Evolutionary conservation across 345 rosid genomes (phyloP).

Genomic region (Angophora floribunda): DNA sequence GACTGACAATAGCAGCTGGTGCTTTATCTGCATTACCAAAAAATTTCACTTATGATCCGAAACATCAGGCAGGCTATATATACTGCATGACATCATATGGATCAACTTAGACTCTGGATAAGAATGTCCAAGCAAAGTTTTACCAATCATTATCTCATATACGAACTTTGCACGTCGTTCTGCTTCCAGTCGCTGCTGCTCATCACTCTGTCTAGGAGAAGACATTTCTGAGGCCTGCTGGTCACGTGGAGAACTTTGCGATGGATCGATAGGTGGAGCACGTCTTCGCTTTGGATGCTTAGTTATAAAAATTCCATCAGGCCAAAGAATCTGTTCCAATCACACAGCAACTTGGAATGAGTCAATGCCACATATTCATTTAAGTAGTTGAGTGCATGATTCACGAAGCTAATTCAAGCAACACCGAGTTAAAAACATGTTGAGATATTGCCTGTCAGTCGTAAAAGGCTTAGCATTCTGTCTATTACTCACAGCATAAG

Average conservation of each 20-base stretch:
- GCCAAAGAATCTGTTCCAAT: conserved; percentile 84
- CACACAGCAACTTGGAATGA: background rate
- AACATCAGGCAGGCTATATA: background rate
- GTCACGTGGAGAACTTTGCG: conserved; percentile 15
- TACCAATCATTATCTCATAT: conserved; percentile 90
- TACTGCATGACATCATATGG: background rate
- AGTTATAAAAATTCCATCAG: conserved; percentile 94
- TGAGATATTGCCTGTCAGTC: background rate
- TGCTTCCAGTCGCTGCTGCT: conserved; percentile 61
- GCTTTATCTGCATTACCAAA: conserved; percentile 56
- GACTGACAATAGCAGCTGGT: conserved; percentile 68
- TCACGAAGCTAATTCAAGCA: background rate
- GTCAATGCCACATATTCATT: background rate
- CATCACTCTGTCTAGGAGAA: conserved; percentile 37
- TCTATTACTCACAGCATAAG: background rate
- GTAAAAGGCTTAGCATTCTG: background rate
- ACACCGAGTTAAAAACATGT: background rate
- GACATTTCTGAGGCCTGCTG: conserved; percentile 22
- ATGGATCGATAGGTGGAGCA: conserved; percentile 15
- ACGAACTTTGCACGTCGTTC: conserved; percentile 85
- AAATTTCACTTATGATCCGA: background rate
- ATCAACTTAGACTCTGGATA: background rate
- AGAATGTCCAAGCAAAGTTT: background rate
- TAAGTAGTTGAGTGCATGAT: background rate
- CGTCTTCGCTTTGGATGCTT: conserved; percentile 81